A percentile compares a stretch with the other conserved stretches of the same genome.
Evolutionary conservation across 2,329 filamentous ascomycete species (phyloP).

Genomic region (Hymenoscyphus infarciens): DNA sequence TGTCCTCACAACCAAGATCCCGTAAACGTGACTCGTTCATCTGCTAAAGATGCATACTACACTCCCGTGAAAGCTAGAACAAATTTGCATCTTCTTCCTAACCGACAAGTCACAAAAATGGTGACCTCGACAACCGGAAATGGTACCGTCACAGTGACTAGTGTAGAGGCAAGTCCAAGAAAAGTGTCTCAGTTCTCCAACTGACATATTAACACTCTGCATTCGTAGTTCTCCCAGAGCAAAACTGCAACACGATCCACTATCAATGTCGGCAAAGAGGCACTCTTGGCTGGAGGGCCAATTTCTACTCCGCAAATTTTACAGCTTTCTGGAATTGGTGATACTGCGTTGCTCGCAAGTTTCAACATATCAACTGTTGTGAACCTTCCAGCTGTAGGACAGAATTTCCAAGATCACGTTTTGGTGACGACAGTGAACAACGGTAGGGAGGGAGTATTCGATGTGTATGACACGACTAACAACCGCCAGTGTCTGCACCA

Average conservation of each 20-base stretch:
- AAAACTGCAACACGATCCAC: background rate
- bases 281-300: constrained; percentile 37
- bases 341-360: constrained; percentile 29
- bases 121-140: background rate
- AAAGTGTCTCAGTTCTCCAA: background rate
- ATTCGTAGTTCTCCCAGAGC: background rate
- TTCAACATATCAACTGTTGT: constrained; percentile 33
- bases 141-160: background rate
- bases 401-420: constrained; percentile 33
- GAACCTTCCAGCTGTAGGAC: constrained; percentile 41
- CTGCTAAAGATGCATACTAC: background rate
- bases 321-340: constrained; percentile 28
- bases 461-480: background rate
- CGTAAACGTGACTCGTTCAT: background rate
- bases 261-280: constrained; percentile 26
- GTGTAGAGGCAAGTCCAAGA: background rate
- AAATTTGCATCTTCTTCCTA: constrained; percentile 3
- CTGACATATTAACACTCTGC: background rate
- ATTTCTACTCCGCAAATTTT: constrained; percentile 28
- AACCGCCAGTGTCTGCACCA: background rate
- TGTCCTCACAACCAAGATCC: constrained; percentile 1
- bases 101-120: background rate
- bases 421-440: background rate
- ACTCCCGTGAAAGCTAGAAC: background rate
- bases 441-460: no score